Evolutionary conservation across 2,329 filamentous ascomycete genomes (phyloP).

Genomic region (Epichloe aotearoae): DNA sequence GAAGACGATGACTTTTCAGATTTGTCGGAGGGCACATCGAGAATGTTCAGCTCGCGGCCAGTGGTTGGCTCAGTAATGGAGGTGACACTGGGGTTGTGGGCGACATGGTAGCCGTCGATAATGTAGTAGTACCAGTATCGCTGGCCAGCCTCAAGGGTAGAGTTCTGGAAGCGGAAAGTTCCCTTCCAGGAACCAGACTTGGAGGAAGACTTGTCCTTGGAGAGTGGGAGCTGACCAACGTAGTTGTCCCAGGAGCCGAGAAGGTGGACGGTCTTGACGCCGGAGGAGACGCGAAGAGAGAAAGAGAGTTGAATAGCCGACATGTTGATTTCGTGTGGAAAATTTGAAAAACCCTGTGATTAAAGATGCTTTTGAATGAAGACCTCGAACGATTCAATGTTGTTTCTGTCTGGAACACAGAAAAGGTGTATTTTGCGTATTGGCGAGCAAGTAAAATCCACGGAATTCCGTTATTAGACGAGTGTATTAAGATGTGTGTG

Average conservation of each 20-base stretch:
- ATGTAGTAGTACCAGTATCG: conserved; percentile 99
- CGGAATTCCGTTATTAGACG: conserved; percentile 33
- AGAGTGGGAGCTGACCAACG: conserved; percentile 82
- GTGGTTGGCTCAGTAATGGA: conserved; percentile 93
- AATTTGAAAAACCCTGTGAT: neutral
- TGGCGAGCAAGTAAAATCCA: conserved; percentile 44
- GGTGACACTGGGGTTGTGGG: conserved; percentile 83
- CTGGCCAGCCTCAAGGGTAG: conserved; percentile 73
- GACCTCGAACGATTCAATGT: conserved; percentile 14
- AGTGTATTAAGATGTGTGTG: conserved; percentile 18
- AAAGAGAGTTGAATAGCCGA: conserved; percentile 89
- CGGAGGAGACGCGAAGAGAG: conserved; percentile 86
- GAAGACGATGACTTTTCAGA: conserved; percentile 31
- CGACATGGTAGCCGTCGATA: conserved; percentile 97
- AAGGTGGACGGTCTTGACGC: conserved; percentile 94
- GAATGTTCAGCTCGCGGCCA: conserved; percentile 91
- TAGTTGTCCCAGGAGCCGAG: conserved; percentile 99
- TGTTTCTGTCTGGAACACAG: conserved; percentile 3
- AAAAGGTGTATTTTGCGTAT: conserved; percentile 13
- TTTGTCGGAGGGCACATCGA: conserved; percentile 60
- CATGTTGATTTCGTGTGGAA: conserved; percentile 44
- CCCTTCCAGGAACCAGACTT: conserved; percentile 92
- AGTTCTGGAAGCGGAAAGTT: conserved; percentile 87
- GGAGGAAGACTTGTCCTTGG: conserved; percentile 69
- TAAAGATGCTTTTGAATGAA: conserved; percentile 10